These are phyloP conservation scores for Lindgomyces ingoldianus DNA, from an alignment of 495 filamentous ascomycete genomes.

Conservation along the genomic window DNA sequence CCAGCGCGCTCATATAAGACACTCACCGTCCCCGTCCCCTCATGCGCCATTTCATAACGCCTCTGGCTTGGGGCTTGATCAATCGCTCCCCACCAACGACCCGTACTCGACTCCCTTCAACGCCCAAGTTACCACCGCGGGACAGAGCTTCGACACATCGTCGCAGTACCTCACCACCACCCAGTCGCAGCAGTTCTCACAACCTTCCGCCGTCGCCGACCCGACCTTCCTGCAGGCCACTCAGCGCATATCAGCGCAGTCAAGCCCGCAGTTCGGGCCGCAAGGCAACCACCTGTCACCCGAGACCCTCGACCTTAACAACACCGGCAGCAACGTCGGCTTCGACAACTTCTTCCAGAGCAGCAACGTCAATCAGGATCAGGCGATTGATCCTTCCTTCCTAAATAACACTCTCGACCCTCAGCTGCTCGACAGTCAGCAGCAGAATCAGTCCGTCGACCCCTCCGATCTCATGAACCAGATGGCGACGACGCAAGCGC, in stretches of 20 bases:
- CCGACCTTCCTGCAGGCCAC: slow-evolving; percentile 34
- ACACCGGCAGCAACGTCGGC: slow-evolving; percentile 32
- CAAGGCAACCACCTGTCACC: slow-evolving; percentile 42
- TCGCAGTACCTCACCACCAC: slow-evolving; percentile 36
- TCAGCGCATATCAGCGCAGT: slow-evolving; percentile 22
- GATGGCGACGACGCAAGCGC: slow-evolving; percentile 69
- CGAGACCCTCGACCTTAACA: slow-evolving; percentile 36
- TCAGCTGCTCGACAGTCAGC: slow-evolving; percentile 36
- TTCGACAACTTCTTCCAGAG: slow-evolving; percentile 35
- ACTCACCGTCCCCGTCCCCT: slow-evolving; percentile 44
- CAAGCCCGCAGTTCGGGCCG: slow-evolving; percentile 37
- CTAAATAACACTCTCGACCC: slow-evolving; percentile 38
- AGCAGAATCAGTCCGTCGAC: slow-evolving; percentile 54
- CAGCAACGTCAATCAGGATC: slow-evolving; percentile 33
- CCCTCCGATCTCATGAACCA: slow-evolving; percentile 60
- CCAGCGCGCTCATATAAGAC: slow-evolving; percentile 43
- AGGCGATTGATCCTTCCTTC: slow-evolving; percentile 43
- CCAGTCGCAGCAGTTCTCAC: slow-evolving; percentile 33
- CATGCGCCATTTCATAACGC: slow-evolving; percentile 32
- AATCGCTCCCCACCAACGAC: slow-evolving; percentile 36
- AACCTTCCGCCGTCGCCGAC: slow-evolving; percentile 27
- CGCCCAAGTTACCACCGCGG: slow-evolving; percentile 13
- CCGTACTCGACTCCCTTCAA: slow-evolving; percentile 32
- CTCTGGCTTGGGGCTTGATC: slow-evolving; percentile 36
- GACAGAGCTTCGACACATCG: slow-evolving; percentile 27